A percentile compares a stretch with the other conserved stretches of the same genome.
Conservation (phyloP, 179 eudicot species). For the Monotropa hypopitys region DNA sequence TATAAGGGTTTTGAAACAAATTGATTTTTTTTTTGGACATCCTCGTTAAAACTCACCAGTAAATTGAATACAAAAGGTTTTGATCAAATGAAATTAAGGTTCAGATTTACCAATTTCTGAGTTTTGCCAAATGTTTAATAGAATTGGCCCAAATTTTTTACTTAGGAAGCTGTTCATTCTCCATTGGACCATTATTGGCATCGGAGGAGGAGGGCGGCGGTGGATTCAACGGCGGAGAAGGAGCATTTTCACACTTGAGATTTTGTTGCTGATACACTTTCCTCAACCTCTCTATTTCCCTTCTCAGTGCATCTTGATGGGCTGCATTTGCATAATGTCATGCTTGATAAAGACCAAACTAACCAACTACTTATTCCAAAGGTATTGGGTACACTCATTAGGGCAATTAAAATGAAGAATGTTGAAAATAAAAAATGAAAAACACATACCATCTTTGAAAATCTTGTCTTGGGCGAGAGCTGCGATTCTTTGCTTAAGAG, state of each 20-base stretch:
- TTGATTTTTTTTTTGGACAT: not conserved
- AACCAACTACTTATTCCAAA: too few species aligned
- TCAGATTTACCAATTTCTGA: not conserved
- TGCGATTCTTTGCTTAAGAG: slow-evolving; percentile 75
- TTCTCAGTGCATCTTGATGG: slow-evolving; percentile 90
- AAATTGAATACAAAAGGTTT: not conserved
- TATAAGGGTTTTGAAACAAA: not conserved
- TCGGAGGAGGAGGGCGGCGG: slow-evolving; percentile 14
- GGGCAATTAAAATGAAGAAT: not conserved
- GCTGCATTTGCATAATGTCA: too few species aligned
- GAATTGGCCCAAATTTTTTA: slow-evolving; percentile 9
- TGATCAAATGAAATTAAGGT: not conserved
- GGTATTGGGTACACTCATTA: too few species aligned
- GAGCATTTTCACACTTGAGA: slow-evolving; percentile 27
- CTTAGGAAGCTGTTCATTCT: slow-evolving; percentile 23
- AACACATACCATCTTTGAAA: slow-evolving; percentile 72
- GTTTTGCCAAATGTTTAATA: not conserved
- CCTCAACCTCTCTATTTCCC: slow-evolving; percentile 78
- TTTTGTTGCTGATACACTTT: slow-evolving; percentile 55
- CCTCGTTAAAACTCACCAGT: not conserved
- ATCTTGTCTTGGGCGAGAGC: slow-evolving; percentile 94
- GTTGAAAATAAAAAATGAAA: not conserved
- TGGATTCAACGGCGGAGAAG: not conserved
- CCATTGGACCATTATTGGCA: slow-evolving; percentile 14
- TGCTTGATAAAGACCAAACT: not conserved